Percentiles rank a stretch among this genome's conserved stretches.
These are phyloP conservation scores for Diaporthe vexans DNA, from an alignment of 2,329 filamentous ascomycete species.

Conservation along the genomic window DNA sequence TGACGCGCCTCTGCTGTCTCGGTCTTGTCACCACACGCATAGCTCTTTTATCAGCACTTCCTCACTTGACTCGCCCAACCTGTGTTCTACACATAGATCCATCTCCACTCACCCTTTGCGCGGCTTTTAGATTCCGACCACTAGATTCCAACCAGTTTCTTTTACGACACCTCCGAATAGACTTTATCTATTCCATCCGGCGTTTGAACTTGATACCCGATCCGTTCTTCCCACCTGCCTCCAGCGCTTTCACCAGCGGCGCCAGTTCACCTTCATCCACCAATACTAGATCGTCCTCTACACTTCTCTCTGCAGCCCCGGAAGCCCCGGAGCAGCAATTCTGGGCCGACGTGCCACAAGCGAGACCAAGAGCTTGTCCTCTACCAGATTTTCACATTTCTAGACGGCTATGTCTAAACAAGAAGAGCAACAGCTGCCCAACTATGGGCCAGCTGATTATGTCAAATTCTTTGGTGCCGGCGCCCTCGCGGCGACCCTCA, in stretches of 20 bases:
- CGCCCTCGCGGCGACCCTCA: constrained; percentile 65
- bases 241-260: too few relatives aligned
- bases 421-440: constrained; percentile 51
- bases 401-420: constrained; percentile 36
- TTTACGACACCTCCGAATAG: background rate
- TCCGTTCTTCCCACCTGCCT: background rate
- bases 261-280: background rate
- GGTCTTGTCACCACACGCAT: background rate
- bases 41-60: background rate
- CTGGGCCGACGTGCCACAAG: background rate
- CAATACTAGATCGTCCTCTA: background rate
- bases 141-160: background rate
- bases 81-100: background rate
- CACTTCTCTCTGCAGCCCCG: background rate
- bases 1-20: background rate
- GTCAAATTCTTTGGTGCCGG: constrained; percentile 67
- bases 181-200: background rate
- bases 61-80: background rate
- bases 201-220: constrained; percentile 4
- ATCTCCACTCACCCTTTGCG: constrained; percentile 8
- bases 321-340: background rate
- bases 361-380: background rate
- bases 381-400: background rate
- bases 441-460: constrained; percentile 61
- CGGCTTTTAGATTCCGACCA: background rate